Conservation (phyloP, 257 asterid genomes). For the Primulina huaijiensis region DNA sequence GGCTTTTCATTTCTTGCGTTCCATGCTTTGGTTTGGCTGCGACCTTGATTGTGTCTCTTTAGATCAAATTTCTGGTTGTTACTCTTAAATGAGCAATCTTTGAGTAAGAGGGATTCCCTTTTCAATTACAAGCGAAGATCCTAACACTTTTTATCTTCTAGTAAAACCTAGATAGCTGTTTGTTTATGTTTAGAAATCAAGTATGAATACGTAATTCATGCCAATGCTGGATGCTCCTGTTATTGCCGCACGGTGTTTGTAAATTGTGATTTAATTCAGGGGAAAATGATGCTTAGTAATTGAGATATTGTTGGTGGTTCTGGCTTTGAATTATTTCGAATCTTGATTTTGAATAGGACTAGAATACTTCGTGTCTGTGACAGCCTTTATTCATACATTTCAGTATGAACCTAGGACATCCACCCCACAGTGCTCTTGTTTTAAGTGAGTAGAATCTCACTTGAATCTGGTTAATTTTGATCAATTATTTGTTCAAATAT, state of each 20-base stretch:
- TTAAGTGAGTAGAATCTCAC: not conserved
- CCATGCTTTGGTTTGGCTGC: not conserved
- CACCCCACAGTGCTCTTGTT: not conserved
- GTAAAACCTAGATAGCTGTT: not conserved
- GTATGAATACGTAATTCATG: not conserved
- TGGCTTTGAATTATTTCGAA: not conserved
- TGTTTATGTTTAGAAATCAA: constrained; percentile 2
- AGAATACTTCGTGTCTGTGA: not conserved
- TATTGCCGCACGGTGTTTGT: not conserved
- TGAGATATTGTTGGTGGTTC: constrained; percentile 4
- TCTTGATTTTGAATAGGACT: not conserved
- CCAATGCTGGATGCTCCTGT: not conserved
- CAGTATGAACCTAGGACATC: not conserved
- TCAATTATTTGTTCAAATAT: not conserved
- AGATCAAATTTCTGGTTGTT: not conserved
- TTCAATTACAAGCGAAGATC: not conserved
- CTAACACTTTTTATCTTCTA: not conserved
- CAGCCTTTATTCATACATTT: not conserved
- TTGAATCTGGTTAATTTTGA: not conserved
- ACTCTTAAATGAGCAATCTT: constrained; percentile 1
- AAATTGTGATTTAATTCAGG: not conserved
- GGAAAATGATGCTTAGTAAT: not conserved
- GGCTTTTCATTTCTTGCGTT: constrained; percentile 5
- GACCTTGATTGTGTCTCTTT: not conserved
- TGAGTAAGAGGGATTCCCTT: constrained; percentile 4